A percentile compares a stretch with the other conserved stretches of the same genome.
phyloP scores from a whole-genome alignment of 306 rosid species.

The Dalbergia cultrata region DNA sequence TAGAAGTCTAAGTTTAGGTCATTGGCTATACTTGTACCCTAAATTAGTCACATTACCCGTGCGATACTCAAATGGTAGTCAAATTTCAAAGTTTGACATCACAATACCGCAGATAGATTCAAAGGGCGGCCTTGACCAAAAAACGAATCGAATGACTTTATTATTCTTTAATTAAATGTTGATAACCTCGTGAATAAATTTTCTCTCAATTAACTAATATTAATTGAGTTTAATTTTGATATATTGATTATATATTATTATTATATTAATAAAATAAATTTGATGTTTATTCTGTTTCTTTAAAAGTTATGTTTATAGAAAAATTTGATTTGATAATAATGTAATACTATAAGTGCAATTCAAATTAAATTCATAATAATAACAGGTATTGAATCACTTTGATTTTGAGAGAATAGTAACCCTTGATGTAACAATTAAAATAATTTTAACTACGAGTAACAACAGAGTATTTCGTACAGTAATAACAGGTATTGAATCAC shows the following conservation, averaged over 20 bases:
- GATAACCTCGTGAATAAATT: not conserved
- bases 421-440: not conserved
- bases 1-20: not conserved
- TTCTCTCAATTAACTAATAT: not conserved
- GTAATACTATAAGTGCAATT: too few species aligned
- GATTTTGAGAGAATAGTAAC: not conserved
- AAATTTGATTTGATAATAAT: too few species aligned
- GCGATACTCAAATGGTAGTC: constrained; percentile 1
- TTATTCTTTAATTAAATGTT: not conserved
- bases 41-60: not conserved
- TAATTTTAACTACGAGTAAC: not conserved
- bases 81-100: constrained; percentile 9
- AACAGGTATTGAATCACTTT: too few species aligned
- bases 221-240: too few species aligned
- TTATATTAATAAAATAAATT: not conserved
- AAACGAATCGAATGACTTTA: not conserved
- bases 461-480: not conserved
- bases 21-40: not conserved
- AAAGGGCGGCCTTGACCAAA: too few species aligned
- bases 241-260: too few species aligned
- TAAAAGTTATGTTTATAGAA: too few species aligned
- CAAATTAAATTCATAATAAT: too few species aligned
- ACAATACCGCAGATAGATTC: not conserved
- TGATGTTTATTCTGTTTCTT: too few species aligned
- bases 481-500: too few species aligned